Base-by-base conservation (phyloP, 768 basidiomycete genomes). In the Clathrus columnatus region DNA sequence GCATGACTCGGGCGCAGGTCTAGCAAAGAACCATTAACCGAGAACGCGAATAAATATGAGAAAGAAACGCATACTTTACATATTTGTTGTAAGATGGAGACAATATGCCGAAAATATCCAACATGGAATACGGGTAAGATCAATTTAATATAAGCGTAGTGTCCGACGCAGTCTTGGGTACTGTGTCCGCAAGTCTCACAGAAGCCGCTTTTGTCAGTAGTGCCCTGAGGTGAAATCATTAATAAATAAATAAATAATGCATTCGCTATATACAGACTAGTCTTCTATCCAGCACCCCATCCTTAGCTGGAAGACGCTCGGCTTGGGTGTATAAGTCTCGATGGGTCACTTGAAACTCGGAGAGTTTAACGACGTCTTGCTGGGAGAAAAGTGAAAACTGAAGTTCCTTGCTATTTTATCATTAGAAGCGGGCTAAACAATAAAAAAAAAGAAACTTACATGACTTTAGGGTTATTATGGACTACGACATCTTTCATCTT, bases 91-190 rank as follows among this genome's bases (percentile, higher is more conserved):
- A 98, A 78, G 60, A 98, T 87, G 23, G 81, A 80, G 57, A 98
- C 91, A 17, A 87, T 91, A 62, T 97, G 93, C 67, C 93, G 90
- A 75, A 99, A 98, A 70, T 91, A 99, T 6, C 96, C 96, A 55
- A 98, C 91, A 67, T 99, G 96, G 68, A 98, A 99, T 18, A 98
- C 94, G 0, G 96, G 96, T 18, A 99, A 84, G 28, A 87, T 83
- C 43, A 99, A 79, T 70, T 96, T 97, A 73, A 99, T 97, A 71
- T 98, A 98, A 4, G 94, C 94, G 67, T 96, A 98, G 69, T 99
- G 96, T 1, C 96, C 96, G 21, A 96, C 94, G 66, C 96, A 99
- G 59, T 96, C 91, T 2, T 92, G 88, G 26, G 91, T 84, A 17
- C 81, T 84, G 59, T 92, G 81, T 7, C 91, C 91, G 64, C 96